These are phyloP conservation scores for Tetradesmus obliquus DNA, from an alignment of 139 green algal genomes.

Conservation along the genomic window DNA sequence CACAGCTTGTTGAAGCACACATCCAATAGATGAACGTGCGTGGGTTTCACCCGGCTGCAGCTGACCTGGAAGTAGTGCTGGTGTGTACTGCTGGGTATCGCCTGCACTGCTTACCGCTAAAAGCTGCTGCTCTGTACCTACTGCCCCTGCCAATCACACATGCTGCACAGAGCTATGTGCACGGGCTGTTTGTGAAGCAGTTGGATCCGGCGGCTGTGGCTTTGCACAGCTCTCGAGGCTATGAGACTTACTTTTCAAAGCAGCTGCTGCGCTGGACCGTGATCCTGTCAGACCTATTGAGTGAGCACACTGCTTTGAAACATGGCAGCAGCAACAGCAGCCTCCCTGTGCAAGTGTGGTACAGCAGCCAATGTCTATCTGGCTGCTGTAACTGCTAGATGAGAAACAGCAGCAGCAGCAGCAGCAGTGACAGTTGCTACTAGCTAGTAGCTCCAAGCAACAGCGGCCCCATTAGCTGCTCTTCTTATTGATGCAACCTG, in stretches of 20 bases:
- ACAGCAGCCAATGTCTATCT: neutral
- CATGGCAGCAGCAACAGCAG: neutral
- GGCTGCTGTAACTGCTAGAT: neutral
- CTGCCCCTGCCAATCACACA: neutral
- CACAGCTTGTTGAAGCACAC: neutral
- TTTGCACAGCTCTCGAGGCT: conserved; percentile 71
- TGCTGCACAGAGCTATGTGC: conserved; percentile 80
- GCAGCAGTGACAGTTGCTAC: neutral
- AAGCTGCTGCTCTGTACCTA: neutral
- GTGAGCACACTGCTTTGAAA: conserved; percentile 52
- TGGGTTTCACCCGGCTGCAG: neutral
- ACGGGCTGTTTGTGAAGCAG: conserved; percentile 72
- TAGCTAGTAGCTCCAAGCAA: neutral
- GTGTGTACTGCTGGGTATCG: no score
- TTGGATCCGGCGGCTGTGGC: conserved; percentile 85
- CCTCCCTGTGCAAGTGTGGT: neutral
- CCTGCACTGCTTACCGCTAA: no score
- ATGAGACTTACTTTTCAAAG: conserved; percentile 88
- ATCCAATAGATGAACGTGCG: neutral
- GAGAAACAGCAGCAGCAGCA: neutral
- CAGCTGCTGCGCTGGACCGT: conserved; percentile 88
- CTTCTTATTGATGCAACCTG: neutral
- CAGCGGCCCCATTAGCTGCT: neutral
- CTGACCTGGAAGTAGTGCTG: no score
- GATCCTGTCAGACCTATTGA: conserved; percentile 80